Percentiles rank a stretch among this genome's conserved stretches.
phyloP scores from a whole-genome alignment of 1,284 basidiomycete genomes.

The Naganishia sp. region DNA sequence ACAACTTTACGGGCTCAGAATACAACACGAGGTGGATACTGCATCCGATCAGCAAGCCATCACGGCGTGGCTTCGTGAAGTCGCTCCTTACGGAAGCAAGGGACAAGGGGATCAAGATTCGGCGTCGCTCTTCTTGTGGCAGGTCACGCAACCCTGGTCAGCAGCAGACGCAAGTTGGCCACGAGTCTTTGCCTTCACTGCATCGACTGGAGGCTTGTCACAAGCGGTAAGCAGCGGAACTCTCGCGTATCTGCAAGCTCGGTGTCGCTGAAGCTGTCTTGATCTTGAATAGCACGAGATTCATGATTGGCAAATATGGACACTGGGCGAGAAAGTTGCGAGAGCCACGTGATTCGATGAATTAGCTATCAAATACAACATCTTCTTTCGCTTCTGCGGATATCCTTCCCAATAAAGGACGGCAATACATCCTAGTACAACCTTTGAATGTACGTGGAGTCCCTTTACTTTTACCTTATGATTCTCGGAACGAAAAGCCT shows the following conservation, averaged over 20 bases:
- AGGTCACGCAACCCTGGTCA: slow-evolving; percentile 13
- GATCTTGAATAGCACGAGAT: slow-evolving; percentile 1
- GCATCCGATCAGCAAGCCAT: not conserved
- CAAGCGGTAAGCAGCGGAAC: slow-evolving; percentile 24
- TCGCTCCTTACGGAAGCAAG: too few relatives aligned
- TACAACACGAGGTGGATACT: slow-evolving; percentile 33
- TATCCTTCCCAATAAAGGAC: too few relatives aligned
- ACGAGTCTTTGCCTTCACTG: slow-evolving; percentile 24
- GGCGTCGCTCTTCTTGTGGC: slow-evolving; percentile 18
- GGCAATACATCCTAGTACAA: too few relatives aligned
- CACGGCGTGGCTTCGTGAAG: slow-evolving; percentile 3
- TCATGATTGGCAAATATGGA: slow-evolving; percentile 3
- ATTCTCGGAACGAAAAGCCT: too few relatives aligned
- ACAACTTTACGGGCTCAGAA: slow-evolving; percentile 35
- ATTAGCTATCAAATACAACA: too few relatives aligned
- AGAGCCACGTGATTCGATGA: too few relatives aligned
- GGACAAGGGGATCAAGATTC: not conserved
- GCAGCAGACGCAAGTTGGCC: too few relatives aligned
- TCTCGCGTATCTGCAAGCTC: not conserved
- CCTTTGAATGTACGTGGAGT: too few relatives aligned
- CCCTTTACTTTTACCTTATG: too few relatives aligned
- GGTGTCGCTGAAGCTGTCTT: not conserved
- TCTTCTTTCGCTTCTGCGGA: too few relatives aligned
- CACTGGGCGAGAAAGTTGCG: not conserved
- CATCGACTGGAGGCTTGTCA: slow-evolving; percentile 29